Conservation (phyloP, 768 basidiomycete species). For the Suillus occidentalis region DNA sequence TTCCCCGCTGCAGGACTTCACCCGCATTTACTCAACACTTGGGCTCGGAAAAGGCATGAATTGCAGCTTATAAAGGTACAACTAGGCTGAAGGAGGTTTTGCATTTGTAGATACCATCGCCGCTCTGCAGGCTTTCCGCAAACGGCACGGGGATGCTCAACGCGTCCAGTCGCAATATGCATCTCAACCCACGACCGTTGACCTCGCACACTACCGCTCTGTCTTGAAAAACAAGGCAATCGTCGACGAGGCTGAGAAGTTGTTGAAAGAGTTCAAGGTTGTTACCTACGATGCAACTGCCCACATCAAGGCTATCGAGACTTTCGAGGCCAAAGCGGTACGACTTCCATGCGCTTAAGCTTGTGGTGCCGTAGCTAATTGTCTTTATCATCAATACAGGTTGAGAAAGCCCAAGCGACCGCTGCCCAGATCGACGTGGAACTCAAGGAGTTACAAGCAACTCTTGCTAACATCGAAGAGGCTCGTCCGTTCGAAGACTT, state of each 20-base stretch:
- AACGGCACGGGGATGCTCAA: constrained; percentile 89
- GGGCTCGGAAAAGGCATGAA: constrained; percentile 83
- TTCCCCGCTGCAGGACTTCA: constrained; percentile 61
- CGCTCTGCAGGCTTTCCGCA: constrained; percentile 92
- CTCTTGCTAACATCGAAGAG: constrained; percentile 95
- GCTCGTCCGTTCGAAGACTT: constrained; percentile 97
- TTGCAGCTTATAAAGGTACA: neutral
- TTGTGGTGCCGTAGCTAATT: neutral
- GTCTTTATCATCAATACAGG: constrained; percentile 43
- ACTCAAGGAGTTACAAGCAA: constrained; percentile 86
- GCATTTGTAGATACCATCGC: constrained; percentile 75
- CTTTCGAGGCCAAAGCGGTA: constrained; percentile 96
- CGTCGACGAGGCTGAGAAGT: constrained; percentile 90
- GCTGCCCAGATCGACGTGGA: constrained; percentile 88
- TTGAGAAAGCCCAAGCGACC: constrained; percentile 87
- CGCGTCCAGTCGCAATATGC: constrained; percentile 63
- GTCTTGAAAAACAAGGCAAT: constrained; percentile 90
- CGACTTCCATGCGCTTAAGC: constrained; percentile 34
- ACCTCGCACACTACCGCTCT: constrained; percentile 89
- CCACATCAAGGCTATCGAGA: constrained; percentile 93
- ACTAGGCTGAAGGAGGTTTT: neutral
- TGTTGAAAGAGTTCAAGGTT: constrained; percentile 87
- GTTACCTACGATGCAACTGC: constrained; percentile 88
- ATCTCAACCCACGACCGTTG: constrained; percentile 77
- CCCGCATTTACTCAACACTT: constrained; percentile 78